Conservation (phyloP, 768 basidiomycete species). For the Agrocybe chaxingu region DNA sequence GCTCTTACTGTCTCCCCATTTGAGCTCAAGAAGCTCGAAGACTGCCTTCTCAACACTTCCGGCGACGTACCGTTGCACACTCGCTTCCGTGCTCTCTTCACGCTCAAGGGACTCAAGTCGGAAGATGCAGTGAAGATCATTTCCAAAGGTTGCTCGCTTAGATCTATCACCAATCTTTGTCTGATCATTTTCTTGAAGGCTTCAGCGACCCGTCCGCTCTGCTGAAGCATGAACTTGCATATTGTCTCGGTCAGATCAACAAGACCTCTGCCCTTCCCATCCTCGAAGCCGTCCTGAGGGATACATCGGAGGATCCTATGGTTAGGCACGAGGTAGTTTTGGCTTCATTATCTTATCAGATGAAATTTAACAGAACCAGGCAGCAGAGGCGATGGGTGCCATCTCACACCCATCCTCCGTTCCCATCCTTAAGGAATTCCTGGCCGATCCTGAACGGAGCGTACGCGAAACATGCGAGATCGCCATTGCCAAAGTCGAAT, state of each 20-base stretch:
- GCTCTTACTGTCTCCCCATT: conserved; percentile 35
- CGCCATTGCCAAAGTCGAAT: conserved; percentile 91
- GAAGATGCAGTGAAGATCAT: conserved; percentile 84
- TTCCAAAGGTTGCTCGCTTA: conserved; percentile 58
- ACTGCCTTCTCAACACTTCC: conserved; percentile 72
- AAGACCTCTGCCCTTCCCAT: conserved; percentile 68
- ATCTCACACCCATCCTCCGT: conserved; percentile 70
- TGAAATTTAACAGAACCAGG: conserved; percentile 40
- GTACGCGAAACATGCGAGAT: conserved; percentile 98
- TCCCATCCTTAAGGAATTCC: conserved; percentile 66
- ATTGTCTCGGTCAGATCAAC: conserved; percentile 93
- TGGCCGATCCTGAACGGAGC: conserved; percentile 65
- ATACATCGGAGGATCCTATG: conserved; percentile 84
- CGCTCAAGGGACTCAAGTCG: conserved; percentile 78
- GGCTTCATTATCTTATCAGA: neutral
- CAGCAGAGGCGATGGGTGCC: conserved; percentile 98
- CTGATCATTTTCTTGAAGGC: conserved; percentile 40
- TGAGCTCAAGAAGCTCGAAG: conserved; percentile 68
- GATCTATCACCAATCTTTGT: neutral
- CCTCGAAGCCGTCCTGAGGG: conserved; percentile 72
- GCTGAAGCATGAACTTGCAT: conserved; percentile 96
- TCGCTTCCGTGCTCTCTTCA: conserved; percentile 89
- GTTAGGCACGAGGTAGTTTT: conserved; percentile 87
- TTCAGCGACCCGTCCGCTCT: conserved; percentile 86
- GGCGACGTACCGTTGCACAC: conserved; percentile 77